Base-by-base conservation (phyloP, 352 stramenopile genomes). In the Peronospora tabacina region DNA sequence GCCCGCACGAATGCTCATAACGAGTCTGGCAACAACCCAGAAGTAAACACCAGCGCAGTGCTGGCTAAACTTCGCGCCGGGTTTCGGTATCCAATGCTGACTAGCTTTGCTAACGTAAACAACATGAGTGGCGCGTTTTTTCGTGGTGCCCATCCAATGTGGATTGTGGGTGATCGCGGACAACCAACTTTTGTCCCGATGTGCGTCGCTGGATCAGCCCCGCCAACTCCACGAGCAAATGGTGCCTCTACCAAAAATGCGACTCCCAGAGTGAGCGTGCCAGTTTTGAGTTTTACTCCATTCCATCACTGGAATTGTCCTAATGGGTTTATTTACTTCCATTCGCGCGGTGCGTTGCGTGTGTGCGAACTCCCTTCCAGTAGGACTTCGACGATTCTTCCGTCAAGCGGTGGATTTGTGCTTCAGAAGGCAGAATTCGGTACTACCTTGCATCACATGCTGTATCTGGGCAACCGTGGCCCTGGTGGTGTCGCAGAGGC, bases 251-350 rank as follows among this genome's bases (percentile, higher is more conserved):
- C 57, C 19, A 61, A 61, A 8, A 52, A 35, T 11, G 35, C 55
- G 11, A 49, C 64, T n/a, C 74, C 67, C 0, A 55, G 53, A 22
- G 68, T 87, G 13, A 84, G 69, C 12, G 78, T 94, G 0, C 82
- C 82, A 1, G 81, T 94, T n/a, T 65, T 92, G 39, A 88, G 80
- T 53, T 91, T 89, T 47, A 92, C 82, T 24, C 73, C 81, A 0
- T 94, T 94, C 56, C 78, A 94, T 28, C 82, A 94, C 44, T 90
- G 78, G 79, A 92, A 94, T 48, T 94, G 81, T 36, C 82, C 82
- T 2, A 85, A 89, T 48, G 82, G 82, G 0, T 94, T 94, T 51
- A 90, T 91, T 42, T 94, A 91, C 53, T 94, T 88, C 65, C 82
- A 94, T 45, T 92, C 81, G 3, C 67, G 78, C 9, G 82, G 82